Evolutionary conservation across 2,329 filamentous ascomycete species (phyloP), one percentile per base, ranked within the genome.

Genomic region (Aspergillus terreus): DNA sequence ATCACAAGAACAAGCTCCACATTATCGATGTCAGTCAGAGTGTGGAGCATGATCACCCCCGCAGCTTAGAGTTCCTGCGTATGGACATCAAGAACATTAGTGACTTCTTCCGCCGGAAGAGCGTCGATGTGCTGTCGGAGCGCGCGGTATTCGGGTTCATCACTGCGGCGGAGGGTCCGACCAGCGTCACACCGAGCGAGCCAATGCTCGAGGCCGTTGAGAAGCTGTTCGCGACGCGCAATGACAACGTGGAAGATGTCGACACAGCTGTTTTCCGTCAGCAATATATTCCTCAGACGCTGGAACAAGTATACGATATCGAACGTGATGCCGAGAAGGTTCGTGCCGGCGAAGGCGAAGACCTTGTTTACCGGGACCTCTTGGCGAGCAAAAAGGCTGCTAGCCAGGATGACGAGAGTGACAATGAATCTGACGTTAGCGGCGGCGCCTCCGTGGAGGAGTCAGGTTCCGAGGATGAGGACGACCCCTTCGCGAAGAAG

Each of bases 51-150:
- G 92, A 97, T 62, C 94, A 99, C 70, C 94, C 94, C 0, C 83
- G 90, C 52, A 92, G 89, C 2, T 79, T 95, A 27, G 92, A 97
- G 68, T 99, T 99, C 67, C 73, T 99, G 62, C 86, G 94, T 32
- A 97, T 96, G 92, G 94, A 99, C 67, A 91, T 99, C 72, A 97
- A 96, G 79, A 99, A 99, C 66, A 84, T 95, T 1, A 87, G 85
- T 19, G 90, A 95, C 70, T 99, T 95, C 74, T 99, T 97, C 82
- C 80, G 85, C 27, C 82, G 88, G 17, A 87, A 96, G 69, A 87
- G 87, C 38, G 90, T 97, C 2, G 85, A 95, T 55, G 87, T 84
- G 0, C 78, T 99, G 3, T 75, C 85, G 1, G 92, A 97, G 70
- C 83, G 87, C 30, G 76, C 81, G n/a, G 78, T 91, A 10, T 99